These are phyloP conservation scores for Boletus sp. DNA, from an alignment of 768 basidiomycete species.

Conservation along the genomic window DNA sequence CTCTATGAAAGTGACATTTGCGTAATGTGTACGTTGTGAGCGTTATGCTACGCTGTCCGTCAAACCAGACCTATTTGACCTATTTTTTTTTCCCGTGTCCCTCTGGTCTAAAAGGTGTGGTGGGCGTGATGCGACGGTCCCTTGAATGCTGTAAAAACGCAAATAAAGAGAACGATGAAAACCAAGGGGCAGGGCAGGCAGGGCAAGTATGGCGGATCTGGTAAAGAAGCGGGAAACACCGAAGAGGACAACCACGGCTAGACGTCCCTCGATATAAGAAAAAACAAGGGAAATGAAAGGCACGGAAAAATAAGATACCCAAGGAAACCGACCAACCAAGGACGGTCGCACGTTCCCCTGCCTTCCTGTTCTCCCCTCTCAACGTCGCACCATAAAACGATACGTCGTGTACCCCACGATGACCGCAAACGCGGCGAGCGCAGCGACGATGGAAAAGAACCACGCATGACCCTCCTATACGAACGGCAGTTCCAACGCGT, in stretches of 20 bases:
- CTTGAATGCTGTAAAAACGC: no score
- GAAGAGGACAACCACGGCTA: not conserved
- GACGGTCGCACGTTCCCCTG: not conserved
- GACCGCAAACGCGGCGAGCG: slow-evolving; percentile 76
- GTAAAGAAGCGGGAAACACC: not conserved
- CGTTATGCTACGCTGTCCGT: no score
- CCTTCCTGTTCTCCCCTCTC: not conserved
- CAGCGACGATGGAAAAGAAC: slow-evolving; percentile 86
- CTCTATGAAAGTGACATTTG: not conserved
- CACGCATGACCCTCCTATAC: slow-evolving; percentile 56
- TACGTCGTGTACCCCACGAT: slow-evolving; percentile 81
- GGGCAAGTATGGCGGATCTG: not conserved
- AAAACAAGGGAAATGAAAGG: not conserved
- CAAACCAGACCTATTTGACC: not conserved
- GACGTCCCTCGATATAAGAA: not conserved
- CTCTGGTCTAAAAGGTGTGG: not conserved
- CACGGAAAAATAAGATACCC: not conserved
- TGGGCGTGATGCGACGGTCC: no score
- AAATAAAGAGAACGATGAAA: not conserved
- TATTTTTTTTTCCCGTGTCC: not conserved
- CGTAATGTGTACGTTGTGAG: not conserved
- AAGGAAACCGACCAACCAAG: not conserved
- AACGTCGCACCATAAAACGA: slow-evolving; percentile 62
- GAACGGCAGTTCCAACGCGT: no score
- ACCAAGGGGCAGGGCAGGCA: not conserved